Evolutionary conservation across 306 rosid species (phyloP).

Genomic region (Medicago ruthenica): DNA sequence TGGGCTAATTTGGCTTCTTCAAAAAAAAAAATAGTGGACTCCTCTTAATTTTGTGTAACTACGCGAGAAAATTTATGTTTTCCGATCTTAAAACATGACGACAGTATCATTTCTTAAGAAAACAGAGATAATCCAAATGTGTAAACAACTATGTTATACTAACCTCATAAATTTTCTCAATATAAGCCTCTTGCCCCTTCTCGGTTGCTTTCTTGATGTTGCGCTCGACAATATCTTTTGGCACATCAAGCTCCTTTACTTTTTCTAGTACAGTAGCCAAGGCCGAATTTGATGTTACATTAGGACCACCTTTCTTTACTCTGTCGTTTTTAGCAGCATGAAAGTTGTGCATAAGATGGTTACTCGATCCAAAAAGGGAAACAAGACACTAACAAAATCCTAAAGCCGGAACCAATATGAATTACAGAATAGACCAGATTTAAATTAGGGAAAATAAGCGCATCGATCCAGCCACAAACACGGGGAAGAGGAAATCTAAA

Average conservation of each 20-base stretch:
- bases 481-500: constrained; percentile 8
- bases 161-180: constrained; percentile 88
- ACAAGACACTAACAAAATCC: constrained; percentile 29
- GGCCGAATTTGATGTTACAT: constrained; percentile 66
- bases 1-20: too few relatives aligned
- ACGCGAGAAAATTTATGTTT: constrained; percentile 16
- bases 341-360: constrained; percentile 22
- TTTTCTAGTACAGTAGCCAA: constrained; percentile 81
- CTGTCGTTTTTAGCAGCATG: constrained; percentile 50
- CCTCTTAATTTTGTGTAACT: background rate
- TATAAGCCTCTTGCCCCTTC: constrained; percentile 92
- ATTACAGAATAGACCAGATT: constrained; percentile 2
- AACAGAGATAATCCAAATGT: constrained; percentile 24
- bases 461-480: constrained; percentile 8
- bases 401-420: constrained; percentile 21
- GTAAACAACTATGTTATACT: constrained; percentile 31
- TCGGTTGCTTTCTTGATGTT: constrained; percentile 89
- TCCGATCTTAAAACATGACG: constrained; percentile 17
- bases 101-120: constrained; percentile 19
- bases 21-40: background rate
- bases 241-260: constrained; percentile 96
- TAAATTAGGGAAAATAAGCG: constrained; percentile 18
- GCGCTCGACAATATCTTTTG: constrained; percentile 86
- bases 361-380: constrained; percentile 9
- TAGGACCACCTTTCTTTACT: constrained; percentile 84